Base-by-base conservation (phyloP, 2,329 filamentous ascomycete species). In the Cladophialophora yegresii region DNA sequence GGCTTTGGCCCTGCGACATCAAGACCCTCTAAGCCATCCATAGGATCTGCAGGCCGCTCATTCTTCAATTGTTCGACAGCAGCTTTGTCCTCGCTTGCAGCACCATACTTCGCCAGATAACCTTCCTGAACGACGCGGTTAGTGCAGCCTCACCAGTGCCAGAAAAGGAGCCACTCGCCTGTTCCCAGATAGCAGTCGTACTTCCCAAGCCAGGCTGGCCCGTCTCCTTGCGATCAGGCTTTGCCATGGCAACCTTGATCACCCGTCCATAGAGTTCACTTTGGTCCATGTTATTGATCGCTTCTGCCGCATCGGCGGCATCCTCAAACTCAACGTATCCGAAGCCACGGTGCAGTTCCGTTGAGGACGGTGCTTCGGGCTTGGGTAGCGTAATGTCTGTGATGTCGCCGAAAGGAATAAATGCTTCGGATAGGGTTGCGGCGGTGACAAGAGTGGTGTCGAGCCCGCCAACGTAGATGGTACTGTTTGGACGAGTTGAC, bases 281-380 rank as follows among this genome's bases (percentile, higher is more conserved):
- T 76, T 96, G 92, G 75, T 99, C 92, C 93, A 99, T 98, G 75
- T 99, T 99, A 82, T 98, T 92, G 76, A 99, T 96, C 57, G 95
- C 95, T 78, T 98, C 93, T 73, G 88, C 88, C 30, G 93, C 93
- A 78, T 99, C 95, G 63, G 89, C 86, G 12, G 87, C 84, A 63
- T 92, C 85, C 72, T 97, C 92, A 74, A 91, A 99, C 75, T 99
- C 95, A 57, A 99, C 91, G 75, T 99, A 98, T 64, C 93, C 95
- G 77, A 98, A 99, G 0, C 96, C 95, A 58, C 93, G 85, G 76
- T 99, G 95, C 32, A 87, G 81, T 47, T 96, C 91, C 54, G 84
- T 87, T 6, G 89, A 87, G 67, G 91, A 92, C 69, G 89, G 89
- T 67, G 88, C 82, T 74, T 96, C 93, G 63, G 92, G 89, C 77